phyloP scores from a whole-genome alignment of 495 filamentous ascomycete species.

The Xylaria venustula region DNA sequence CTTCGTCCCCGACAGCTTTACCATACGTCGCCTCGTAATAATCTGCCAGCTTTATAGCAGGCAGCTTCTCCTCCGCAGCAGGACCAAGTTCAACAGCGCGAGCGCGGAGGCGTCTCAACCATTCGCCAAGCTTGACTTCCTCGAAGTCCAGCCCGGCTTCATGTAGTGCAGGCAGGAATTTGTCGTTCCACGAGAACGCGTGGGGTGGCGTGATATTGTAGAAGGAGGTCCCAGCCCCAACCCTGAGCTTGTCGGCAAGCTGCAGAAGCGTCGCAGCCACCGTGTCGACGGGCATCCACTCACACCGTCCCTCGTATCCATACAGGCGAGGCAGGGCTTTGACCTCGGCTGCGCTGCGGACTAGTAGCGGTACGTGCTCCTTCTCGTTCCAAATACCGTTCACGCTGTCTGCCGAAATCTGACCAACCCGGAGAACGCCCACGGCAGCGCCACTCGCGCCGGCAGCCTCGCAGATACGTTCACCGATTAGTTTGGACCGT shows the following conservation, averaged over 20 bases:
- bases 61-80: constrained; percentile 31
- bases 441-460: constrained; percentile 35
- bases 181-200: constrained; percentile 45
- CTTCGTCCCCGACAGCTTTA: constrained; percentile 4
- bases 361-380: constrained; percentile 57
- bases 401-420: constrained; percentile 53
- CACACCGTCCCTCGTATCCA: constrained; percentile 35
- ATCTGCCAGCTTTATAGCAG: constrained; percentile 48
- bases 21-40: constrained; percentile 45
- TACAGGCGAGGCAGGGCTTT: constrained; percentile 49
- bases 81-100: constrained; percentile 31
- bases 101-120: constrained; percentile 43
- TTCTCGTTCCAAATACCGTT: constrained; percentile 58
- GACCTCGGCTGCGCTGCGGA: constrained; percentile 51
- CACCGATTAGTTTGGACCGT: constrained; percentile 56
- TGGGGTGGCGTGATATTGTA: constrained; percentile 50
- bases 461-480: constrained; percentile 49
- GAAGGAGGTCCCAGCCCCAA: constrained; percentile 21
- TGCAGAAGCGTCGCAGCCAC: constrained; percentile 50
- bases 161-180: constrained; percentile 42
- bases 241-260: constrained; percentile 34
- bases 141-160: constrained; percentile 41
- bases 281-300: constrained; percentile 59
- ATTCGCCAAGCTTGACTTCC: constrained; percentile 41
- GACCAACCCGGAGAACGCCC: constrained; percentile 57